A percentile compares a stretch with the other conserved stretches of the same genome.
phyloP scores from a whole-genome alignment of 1,284 basidiomycete species.

The Kalmanozyma brasiliensis region DNA sequence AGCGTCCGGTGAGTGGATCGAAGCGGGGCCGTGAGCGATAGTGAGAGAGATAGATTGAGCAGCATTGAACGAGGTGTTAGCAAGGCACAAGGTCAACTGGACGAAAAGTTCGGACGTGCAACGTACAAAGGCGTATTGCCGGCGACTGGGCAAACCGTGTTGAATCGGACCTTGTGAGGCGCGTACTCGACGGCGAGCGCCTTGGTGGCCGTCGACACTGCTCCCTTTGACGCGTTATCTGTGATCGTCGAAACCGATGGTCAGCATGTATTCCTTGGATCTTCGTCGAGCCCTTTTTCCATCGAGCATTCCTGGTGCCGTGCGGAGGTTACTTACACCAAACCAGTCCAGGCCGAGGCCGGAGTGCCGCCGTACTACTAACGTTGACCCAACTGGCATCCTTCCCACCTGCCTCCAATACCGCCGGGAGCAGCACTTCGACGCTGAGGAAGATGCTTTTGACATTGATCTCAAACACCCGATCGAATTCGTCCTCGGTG shows the following conservation, averaged over 20 bases:
- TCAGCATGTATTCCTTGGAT: not conserved
- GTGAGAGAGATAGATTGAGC: too few species aligned
- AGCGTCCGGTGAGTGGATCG: too few species aligned
- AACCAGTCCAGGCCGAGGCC: conserved; percentile 40
- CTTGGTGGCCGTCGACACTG: conserved; percentile 42
- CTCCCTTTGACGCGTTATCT: conserved; percentile 46
- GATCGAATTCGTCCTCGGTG: conserved; percentile 35
- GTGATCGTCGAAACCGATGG: not conserved
- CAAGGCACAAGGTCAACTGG: too few species aligned
- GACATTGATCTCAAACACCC: conserved; percentile 41
- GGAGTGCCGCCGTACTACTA: conserved; percentile 28
- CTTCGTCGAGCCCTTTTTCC: not conserved
- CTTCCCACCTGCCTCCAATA: conserved; percentile 8
- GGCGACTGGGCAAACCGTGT: conserved; percentile 43
- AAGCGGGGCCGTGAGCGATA: too few species aligned
- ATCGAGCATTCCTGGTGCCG: too few species aligned
- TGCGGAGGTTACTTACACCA: conserved; percentile 40
- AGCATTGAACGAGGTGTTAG: not conserved
- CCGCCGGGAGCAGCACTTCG: conserved; percentile 20
- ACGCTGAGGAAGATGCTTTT: conserved; percentile 32
- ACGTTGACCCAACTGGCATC: conserved; percentile 35
- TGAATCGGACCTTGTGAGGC: conserved; percentile 33
- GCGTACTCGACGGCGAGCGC: conserved; percentile 49
- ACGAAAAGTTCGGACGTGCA: too few species aligned
- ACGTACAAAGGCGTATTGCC: conserved; percentile 53